phyloP scores from a whole-genome alignment of 2,329 filamentous ascomycete species.

The Penicillium janthinellum region DNA sequence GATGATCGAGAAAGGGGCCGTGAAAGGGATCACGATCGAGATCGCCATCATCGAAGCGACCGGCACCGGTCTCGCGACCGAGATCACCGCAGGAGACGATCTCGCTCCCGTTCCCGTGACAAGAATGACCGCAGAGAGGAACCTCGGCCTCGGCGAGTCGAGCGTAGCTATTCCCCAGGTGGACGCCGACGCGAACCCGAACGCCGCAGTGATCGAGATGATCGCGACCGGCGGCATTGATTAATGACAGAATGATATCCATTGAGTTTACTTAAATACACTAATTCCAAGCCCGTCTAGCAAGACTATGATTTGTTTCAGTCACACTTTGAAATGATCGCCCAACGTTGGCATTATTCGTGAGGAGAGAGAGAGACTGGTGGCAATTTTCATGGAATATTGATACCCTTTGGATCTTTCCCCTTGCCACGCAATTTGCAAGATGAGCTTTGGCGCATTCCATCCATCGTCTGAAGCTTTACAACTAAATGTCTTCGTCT shows the following conservation, averaged over 20 bases:
- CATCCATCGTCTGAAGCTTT: no score
- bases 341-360: no score
- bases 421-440: no score
- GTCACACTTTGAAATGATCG: no score
- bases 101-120: conserved; percentile 33
- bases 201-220: conserved; percentile 31
- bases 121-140: conserved; percentile 31
- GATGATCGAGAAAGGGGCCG: conserved; percentile 44
- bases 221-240: conserved; percentile 31
- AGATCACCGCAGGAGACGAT: conserved; percentile 29
- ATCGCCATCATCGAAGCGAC: conserved; percentile 36
- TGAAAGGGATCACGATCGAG: conserved; percentile 31
- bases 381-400: no score
- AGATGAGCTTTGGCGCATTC: no score
- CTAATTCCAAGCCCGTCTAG: background rate
- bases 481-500: no score
- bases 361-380: no score
- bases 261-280: background rate
- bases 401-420: no score
- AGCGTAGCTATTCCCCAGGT: conserved; percentile 27
- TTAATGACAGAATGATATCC: conserved; percentile 2
- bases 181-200: conserved; percentile 29
- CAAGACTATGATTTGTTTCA: no score
- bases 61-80: conserved; percentile 36
- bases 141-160: conserved; percentile 27